Conservation (phyloP, 371 early-diverging fungal genomes). For the Circinella minor region DNA sequence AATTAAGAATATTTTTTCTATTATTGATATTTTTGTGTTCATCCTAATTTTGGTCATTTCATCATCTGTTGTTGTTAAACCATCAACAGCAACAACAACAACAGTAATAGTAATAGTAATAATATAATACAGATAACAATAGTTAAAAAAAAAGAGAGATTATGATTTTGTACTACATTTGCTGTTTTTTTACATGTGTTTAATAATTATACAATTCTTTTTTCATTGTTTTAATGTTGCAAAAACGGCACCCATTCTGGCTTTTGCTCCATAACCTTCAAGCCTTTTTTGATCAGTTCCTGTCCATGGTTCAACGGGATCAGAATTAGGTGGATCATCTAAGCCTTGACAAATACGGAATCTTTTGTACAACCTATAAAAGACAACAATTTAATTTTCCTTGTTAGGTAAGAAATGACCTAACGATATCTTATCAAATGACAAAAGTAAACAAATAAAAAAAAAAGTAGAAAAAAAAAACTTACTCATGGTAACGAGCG, state of each 20-base stretch:
- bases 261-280: conserved; percentile 2
- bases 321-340: neutral
- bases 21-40: too few species aligned
- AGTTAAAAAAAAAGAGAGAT: too few species aligned
- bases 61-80: too few species aligned
- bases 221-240: conserved; percentile 3
- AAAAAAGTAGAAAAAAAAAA: neutral
- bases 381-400: neutral
- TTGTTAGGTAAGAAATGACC: neutral
- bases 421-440: neutral
- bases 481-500: conserved; percentile 4
- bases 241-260: neutral
- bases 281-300: neutral
- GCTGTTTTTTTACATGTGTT: too few species aligned
- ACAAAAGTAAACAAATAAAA: too few species aligned
- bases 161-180: too few species aligned
- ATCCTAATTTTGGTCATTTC: too few species aligned
- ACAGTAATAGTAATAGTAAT: too few species aligned
- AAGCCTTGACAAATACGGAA: neutral
- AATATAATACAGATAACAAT: too few species aligned
- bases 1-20: too few species aligned
- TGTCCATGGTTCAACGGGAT: neutral
- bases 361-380: neutral
- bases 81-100: too few species aligned
- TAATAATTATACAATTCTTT: neutral